Conservation (phyloP, 2,329 filamentous ascomycete species). For the Trichoderma sp. region DNA sequence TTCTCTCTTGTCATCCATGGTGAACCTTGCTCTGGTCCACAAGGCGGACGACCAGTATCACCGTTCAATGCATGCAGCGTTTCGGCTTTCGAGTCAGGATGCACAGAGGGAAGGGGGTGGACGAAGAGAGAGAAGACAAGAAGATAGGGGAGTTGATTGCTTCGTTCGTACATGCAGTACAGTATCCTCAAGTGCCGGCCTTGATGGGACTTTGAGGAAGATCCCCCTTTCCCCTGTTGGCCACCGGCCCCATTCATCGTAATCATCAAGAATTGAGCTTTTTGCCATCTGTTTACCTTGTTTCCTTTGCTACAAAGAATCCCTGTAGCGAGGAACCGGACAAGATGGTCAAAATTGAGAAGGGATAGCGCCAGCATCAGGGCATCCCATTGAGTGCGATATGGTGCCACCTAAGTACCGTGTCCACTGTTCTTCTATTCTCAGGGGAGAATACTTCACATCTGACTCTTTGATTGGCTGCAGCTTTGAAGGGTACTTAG, state of each 20-base stretch:
- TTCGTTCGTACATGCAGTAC: neutral
- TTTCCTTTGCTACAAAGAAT: neutral
- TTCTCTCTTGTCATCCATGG: neutral
- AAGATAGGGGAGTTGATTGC: neutral
- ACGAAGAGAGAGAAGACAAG: neutral
- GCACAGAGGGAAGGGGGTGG: neutral
- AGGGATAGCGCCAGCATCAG: neutral
- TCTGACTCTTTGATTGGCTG: too few species aligned
- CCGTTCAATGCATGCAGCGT: neutral
- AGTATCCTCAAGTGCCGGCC: neutral
- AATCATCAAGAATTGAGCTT: neutral
- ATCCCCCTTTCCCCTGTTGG: constrained; percentile 3
- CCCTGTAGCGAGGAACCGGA: neutral
- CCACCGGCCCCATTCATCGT: neutral
- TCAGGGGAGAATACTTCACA: too few species aligned
- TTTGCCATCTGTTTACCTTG: neutral
- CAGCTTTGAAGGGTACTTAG: too few species aligned
- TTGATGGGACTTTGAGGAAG: neutral
- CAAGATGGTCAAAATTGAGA: neutral
- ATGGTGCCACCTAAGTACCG: too few species aligned
- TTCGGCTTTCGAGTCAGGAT: neutral
- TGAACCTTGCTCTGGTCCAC: neutral
- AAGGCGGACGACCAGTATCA: neutral
- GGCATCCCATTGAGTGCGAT: too few species aligned
- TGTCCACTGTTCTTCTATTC: too few species aligned